These are phyloP conservation scores for Phytophthora litchii DNA, from an alignment of 352 stramenopile genomes.

Conservation along the genomic window DNA sequence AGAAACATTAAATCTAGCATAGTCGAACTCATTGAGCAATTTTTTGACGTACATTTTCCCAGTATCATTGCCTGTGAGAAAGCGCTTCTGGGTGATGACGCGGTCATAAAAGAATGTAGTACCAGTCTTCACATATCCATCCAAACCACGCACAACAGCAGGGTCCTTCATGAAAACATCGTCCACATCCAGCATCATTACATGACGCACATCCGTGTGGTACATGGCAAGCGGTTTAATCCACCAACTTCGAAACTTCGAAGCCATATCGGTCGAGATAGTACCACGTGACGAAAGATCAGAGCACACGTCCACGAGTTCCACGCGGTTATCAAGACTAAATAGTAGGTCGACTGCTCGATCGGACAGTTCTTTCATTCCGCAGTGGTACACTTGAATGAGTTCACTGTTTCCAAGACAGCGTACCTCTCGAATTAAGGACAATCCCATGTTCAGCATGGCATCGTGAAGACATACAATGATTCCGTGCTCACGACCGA, in stretches of 20 bases:
- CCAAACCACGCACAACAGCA: conserved; percentile 35
- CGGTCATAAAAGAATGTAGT: conserved; percentile 74
- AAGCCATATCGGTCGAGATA: conserved; percentile 14
- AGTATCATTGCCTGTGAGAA: conserved; percentile 45
- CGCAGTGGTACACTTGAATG: conserved; percentile 40
- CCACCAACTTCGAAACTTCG: conserved; percentile 46
- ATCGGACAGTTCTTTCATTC: conserved; percentile 44
- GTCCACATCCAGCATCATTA: conserved; percentile 56
- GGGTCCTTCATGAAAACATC: conserved; percentile 56
- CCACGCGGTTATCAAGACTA: conserved; percentile 31
- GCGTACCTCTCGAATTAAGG: conserved; percentile 37
- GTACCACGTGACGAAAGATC: conserved; percentile 27
- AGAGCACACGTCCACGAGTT: conserved; percentile 47
- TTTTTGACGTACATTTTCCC: conserved; percentile 41
- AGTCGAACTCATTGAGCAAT: conserved; percentile 53
- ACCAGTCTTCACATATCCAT: conserved; percentile 49
- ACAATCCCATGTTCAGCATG: conserved; percentile 45
- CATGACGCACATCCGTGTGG: conserved; percentile 42
- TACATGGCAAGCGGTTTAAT: conserved; percentile 52
- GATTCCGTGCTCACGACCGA: conserved; percentile 16
- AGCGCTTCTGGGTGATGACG: conserved; percentile 43
- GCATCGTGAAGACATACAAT: conserved; percentile 40
- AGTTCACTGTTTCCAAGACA: conserved; percentile 29
- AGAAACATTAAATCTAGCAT: conserved; percentile 42
- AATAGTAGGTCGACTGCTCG: conserved; percentile 30